Conservation (phyloP, 768 basidiomycete species). For the Suillus bovinus region DNA sequence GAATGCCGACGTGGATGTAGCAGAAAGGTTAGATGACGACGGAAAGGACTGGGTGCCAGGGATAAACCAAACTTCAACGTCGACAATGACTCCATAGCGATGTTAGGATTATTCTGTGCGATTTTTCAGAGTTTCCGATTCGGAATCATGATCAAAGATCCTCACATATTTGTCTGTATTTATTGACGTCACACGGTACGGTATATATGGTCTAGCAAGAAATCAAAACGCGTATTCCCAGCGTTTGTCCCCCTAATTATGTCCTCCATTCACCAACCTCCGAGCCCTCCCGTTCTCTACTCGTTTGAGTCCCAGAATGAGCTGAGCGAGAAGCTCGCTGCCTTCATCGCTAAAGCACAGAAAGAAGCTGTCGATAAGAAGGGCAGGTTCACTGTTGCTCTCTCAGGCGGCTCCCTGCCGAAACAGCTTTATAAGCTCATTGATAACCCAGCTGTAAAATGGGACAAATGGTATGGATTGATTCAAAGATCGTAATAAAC, state of each 20-base stretch:
- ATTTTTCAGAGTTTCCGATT: not conserved
- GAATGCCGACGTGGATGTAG: not conserved
- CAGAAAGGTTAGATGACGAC: slow-evolving; percentile 7
- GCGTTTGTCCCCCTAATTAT: slow-evolving; percentile 19
- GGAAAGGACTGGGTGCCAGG: slow-evolving; percentile 1
- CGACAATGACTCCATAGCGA: not conserved
- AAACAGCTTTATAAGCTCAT: slow-evolving; percentile 76
- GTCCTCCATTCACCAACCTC: slow-evolving; percentile 47
- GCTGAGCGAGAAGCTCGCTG: slow-evolving; percentile 68
- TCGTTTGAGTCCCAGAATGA: slow-evolving; percentile 59
- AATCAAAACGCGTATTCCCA: slow-evolving; percentile 6
- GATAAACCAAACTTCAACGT: not conserved
- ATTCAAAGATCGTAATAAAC: slow-evolving; percentile 5
- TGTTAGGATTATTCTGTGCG: not conserved
- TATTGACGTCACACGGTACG: slow-evolving; percentile 28
- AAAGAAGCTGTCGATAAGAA: slow-evolving; percentile 87
- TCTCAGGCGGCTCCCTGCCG: slow-evolving; percentile 93
- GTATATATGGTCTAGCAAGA: slow-evolving; percentile 4
- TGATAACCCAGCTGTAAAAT: slow-evolving; percentile 64
- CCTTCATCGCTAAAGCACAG: slow-evolving; percentile 85
- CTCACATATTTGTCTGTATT: slow-evolving; percentile 22
- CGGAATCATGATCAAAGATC: not conserved
- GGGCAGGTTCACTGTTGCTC: slow-evolving; percentile 87
- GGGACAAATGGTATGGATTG: slow-evolving; percentile 87
- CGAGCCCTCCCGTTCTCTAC: slow-evolving; percentile 68